Evolutionary conservation across 768 basidiomycete species (phyloP).

Genomic region (Peribolospora baueri): DNA sequence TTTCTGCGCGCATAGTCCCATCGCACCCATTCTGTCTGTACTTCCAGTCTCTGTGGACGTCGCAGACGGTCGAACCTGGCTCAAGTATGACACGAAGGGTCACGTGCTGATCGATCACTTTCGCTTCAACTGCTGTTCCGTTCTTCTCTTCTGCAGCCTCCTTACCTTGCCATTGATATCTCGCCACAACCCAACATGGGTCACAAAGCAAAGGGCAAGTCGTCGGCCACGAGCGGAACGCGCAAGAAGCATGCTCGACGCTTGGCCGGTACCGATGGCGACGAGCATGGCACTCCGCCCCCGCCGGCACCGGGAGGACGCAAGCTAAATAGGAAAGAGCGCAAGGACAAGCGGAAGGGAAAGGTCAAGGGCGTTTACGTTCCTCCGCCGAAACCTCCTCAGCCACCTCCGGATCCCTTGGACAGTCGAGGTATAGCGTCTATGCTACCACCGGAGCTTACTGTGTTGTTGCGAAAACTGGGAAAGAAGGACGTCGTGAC

Average conservation of each 20-base stretch:
- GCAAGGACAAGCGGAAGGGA: conserved; percentile 25
- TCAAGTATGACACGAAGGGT: no score
- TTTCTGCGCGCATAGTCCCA: no score
- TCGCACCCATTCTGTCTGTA: no score
- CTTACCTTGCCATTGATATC: background rate
- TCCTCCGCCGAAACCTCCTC: conserved; percentile 39
- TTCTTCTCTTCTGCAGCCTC: background rate
- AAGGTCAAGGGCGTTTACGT: conserved; percentile 45
- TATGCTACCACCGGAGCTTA: conserved; percentile 34
- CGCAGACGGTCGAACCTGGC: no score
- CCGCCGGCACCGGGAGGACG: conserved; percentile 19
- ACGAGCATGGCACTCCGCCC: conserved; percentile 9
- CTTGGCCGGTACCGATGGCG: conserved; percentile 1
- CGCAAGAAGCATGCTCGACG: conserved; percentile 65
- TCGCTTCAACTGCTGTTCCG: background rate
- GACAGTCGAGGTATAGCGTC: conserved; percentile 8
- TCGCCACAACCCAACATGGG: no score
- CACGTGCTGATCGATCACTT: background rate
- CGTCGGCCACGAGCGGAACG: conserved; percentile 61
- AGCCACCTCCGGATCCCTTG: conserved; percentile 6
- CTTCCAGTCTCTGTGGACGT: no score
- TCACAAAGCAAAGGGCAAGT: conserved; percentile 26
- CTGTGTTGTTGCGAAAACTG: conserved; percentile 54
- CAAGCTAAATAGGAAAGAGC: conserved; percentile 6
- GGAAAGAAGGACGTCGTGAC: conserved; percentile 79